These are phyloP conservation scores for Suillus subaureus DNA, from an alignment of 768 basidiomycete genomes.

Conservation along the genomic window DNA sequence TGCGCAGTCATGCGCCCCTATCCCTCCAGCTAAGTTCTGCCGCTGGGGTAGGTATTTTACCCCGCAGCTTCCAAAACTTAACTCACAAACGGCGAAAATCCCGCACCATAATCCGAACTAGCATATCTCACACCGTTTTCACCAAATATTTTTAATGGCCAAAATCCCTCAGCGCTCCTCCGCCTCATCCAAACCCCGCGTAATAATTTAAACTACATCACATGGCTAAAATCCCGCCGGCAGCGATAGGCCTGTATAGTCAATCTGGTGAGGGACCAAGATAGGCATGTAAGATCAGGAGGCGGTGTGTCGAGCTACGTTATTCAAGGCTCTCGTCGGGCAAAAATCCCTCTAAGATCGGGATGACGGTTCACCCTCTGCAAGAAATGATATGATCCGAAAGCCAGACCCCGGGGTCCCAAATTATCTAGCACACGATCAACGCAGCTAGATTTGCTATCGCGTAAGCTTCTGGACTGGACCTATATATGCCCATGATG, in stretches of 20 bases:
- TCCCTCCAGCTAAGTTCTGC: not conserved
- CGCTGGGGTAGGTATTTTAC: not conserved
- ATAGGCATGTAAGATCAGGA: not conserved
- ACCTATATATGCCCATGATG: not conserved
- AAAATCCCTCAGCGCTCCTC: not conserved
- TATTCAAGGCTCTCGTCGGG: not conserved
- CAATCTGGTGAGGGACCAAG: not conserved
- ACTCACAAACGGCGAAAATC: not conserved
- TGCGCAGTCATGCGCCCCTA: not conserved
- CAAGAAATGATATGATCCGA: not conserved
- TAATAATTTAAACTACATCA: not conserved
- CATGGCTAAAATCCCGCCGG: not conserved
- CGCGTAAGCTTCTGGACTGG: not conserved
- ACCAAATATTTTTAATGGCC: not conserved
- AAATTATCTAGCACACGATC: not conserved
- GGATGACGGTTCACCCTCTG: too few relatives aligned
- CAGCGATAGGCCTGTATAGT: not conserved
- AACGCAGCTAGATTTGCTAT: not conserved
- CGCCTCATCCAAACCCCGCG: not conserved
- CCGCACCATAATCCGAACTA: not conserved
- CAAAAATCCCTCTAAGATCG: not conserved
- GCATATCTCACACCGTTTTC: not conserved
- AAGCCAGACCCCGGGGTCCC: not conserved
- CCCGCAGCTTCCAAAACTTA: not conserved
- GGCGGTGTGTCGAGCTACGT: not conserved